Evolutionary conservation across 371 early-diverging fungal species (phyloP), one percentile per base, ranked within the genome.

Genomic region (Batrachochytrium dendrobatidis): DNA sequence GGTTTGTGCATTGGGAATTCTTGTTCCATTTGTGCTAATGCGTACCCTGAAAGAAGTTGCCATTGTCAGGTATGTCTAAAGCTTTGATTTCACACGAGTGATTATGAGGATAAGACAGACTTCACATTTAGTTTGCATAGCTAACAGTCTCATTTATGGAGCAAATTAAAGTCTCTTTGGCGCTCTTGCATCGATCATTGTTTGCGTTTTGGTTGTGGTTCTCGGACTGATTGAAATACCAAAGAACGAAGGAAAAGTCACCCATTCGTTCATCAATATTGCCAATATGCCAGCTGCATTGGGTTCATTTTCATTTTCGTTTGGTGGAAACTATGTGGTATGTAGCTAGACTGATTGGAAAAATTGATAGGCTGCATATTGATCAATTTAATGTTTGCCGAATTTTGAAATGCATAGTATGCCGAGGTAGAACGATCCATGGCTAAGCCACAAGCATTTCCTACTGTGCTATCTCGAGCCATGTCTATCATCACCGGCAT

Each of bases 341-440:
- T n/a, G n/a, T n/a, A 55, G 62, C 39, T 39, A 15, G 15, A 20
- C 15, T 15, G 15, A 20, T 15, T 39, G 15, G 30, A 29, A 29
- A 8, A 43, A 46, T 46, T 18, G 15, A 17, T 10, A 22, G n/a
- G 55, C 45, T 39, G 39, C 15, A n/a, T n/a, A n/a, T n/a, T n/a
- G n/a, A n/a, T n/a, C n/a, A n/a, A n/a, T n/a, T n/a, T n/a, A 39
- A 39, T 39, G 39, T 39, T 15, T 39, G 39, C n/a, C n/a, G n/a
- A n/a, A n/a, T n/a, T n/a, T n/a, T n/a, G 15, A 20, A 15, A 39
- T 34, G 6, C 6, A 6, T 50, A 69, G 60, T 84, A 81, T 68
- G 88, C 91, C n/a, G 87, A 89, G 62, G 84, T 92, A 28, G 90
- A 90, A 67, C 81, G 82, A 26, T 85, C 89, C 22, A 90, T 94